Percentiles rank a stretch among this genome's conserved stretches.
phyloP scores from a whole-genome alignment of 2,329 filamentous ascomycete species.

The Kalaharituber pfeilii region DNA sequence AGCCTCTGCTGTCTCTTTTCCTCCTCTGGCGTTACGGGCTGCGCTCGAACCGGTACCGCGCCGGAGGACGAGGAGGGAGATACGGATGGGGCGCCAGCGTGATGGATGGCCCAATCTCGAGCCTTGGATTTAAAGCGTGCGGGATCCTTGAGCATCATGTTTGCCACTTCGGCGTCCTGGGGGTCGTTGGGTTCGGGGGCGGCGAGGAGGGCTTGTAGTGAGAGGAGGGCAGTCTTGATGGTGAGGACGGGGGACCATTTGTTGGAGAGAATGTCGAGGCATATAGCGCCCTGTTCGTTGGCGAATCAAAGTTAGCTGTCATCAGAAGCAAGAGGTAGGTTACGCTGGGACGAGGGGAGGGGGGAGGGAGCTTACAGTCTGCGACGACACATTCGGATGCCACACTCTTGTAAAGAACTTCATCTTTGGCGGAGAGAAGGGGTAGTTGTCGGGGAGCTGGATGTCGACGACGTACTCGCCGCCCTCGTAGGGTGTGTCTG shows the following conservation, averaged over 20 bases:
- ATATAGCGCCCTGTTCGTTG: constrained; percentile 64
- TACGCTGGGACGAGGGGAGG: constrained; percentile 8
- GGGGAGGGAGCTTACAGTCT: constrained; percentile 47
- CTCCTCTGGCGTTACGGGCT: background rate
- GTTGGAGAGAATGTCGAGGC: constrained; percentile 73
- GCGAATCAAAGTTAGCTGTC: constrained; percentile 14
- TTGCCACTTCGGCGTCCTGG: constrained; percentile 87
- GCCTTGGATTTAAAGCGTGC: constrained; percentile 65
- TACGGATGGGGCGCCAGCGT: constrained; percentile 59
- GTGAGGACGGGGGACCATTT: constrained; percentile 95
- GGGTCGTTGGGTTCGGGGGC: constrained; percentile 91
- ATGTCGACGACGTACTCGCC: constrained; percentile 73
- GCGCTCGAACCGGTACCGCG: background rate
- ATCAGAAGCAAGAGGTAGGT: too few species aligned
- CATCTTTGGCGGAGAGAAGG: constrained; percentile 84
- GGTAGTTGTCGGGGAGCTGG: constrained; percentile 71
- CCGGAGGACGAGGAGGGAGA: constrained; percentile 22
- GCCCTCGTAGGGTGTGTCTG: constrained; percentile 83
- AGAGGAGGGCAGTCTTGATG: constrained; percentile 87
- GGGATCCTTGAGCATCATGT: constrained; percentile 66
- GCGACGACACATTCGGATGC: constrained; percentile 92
- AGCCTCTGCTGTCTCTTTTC: constrained; percentile 1
- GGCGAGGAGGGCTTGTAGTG: constrained; percentile 79
- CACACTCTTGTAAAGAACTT: constrained; percentile 84
- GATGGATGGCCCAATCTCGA: constrained; percentile 72